A percentile compares a stretch with the other conserved stretches of the same genome.
Evolutionary conservation across 2,329 filamentous ascomycete genomes (phyloP).

Genomic region (Aspergillus piperis): DNA sequence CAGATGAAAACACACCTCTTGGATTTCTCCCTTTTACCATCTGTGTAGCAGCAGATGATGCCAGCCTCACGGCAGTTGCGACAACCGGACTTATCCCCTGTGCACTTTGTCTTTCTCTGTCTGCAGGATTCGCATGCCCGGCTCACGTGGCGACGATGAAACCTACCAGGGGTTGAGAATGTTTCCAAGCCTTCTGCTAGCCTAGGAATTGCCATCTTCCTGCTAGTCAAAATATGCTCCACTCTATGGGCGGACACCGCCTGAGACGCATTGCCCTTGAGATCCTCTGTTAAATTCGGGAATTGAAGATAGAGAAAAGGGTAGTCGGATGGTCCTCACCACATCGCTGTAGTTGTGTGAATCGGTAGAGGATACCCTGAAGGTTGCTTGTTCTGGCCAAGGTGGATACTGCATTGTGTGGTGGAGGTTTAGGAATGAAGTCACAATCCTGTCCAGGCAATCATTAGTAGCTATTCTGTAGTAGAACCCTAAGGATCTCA

Average conservation of each 20-base stretch:
- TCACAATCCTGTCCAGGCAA: too few species aligned
- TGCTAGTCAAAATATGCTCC: conserved; percentile 21
- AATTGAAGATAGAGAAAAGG: not conserved
- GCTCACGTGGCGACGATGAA: conserved; percentile 41
- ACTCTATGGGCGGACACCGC: conserved; percentile 26
- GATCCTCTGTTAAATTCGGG: not conserved
- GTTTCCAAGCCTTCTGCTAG: conserved; percentile 36
- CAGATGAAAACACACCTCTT: conserved; percentile 39
- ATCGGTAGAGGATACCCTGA: not conserved
- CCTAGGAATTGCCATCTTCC: conserved; percentile 42
- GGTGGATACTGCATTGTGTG: not conserved
- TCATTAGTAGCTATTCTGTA: not conserved
- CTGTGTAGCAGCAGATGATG: conserved; percentile 48
- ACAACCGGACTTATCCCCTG: conserved; percentile 47
- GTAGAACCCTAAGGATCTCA: not conserved
- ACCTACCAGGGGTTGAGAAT: conserved; percentile 36
- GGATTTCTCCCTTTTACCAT: conserved; percentile 49
- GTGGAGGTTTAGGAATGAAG: not conserved
- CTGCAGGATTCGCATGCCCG: conserved; percentile 50
- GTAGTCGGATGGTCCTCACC: not conserved
- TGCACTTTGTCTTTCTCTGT: conserved; percentile 49
- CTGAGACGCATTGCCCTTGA: conserved; percentile 29
- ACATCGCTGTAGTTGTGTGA: not conserved
- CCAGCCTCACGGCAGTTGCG: conserved; percentile 47
- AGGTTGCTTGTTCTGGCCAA: not conserved